Evolutionary conservation across 257 asterid species (phyloP), one percentile per base, ranked within the genome.

Genomic region (Penstemon newberryi): DNA sequence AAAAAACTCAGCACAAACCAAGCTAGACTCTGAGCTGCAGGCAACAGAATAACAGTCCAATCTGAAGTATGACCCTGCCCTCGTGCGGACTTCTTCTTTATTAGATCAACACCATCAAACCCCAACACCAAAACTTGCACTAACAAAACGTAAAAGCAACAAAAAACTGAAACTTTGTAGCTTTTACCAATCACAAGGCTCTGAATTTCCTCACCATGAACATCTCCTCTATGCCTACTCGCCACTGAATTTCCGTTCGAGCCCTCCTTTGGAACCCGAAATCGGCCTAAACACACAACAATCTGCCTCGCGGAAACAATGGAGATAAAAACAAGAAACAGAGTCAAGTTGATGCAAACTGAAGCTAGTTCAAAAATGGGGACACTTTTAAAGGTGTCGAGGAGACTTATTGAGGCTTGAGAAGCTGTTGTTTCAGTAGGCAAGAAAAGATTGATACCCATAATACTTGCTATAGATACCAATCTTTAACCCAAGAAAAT

Each of bases 1-100:
- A 84, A 75, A 72, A 87, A 86, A 81, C 96, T 83, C 60, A 92
- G 82, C 56, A 83, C 95, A 78, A 81, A 73, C 96, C 96, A 92
- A 62, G 95, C 81, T 58, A 84, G 67, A 71, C 84, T 54, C 80
- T 81, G 91, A 52, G 81, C 75, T 39, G 89, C 82, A 75, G 96
- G 98, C 56, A 76, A 77, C 44, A 86, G 75, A 12, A 83, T 33
- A 45, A 62, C 56, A 74, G 82, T 83, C 95, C 96, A 89, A 69
- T 82, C 71, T 5, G 71, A 58, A 0, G 49, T 38, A 8, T 4
- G 56, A 47, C 70, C 73, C 52, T 73, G 61, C 69, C 85, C 82
- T 12, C 33, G 33, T 25, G 33, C 33, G 33, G 33, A 25, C 2
- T 25, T 1, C 33, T 25, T 25, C 33, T 78, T 82, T 18, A 86